Evolutionary conservation across 208 protist species (phyloP).

Genomic region (Wallacemonas sp.): DNA sequence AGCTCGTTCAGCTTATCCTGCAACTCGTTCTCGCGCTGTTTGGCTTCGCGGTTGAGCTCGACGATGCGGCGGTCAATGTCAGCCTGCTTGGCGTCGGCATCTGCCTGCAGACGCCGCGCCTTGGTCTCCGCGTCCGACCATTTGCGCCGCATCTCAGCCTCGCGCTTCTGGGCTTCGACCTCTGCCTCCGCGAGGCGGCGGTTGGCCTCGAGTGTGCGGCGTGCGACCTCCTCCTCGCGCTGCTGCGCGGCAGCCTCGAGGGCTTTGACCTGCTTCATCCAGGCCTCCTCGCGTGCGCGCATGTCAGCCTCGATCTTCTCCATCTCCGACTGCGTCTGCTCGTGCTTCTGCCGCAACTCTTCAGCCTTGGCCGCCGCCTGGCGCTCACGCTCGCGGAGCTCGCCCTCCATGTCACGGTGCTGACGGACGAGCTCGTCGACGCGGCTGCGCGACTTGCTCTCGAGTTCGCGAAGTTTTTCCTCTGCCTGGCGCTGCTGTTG

Average conservation of each 20-base stretch:
- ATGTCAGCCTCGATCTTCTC: slow-evolving; percentile 28
- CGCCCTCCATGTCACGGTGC: slow-evolving; percentile 43
- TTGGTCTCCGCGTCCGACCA: slow-evolving; percentile 45
- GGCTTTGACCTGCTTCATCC: slow-evolving; percentile 32
- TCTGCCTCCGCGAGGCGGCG: slow-evolving; percentile 35
- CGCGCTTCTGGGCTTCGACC: slow-evolving; percentile 29
- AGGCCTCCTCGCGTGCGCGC: slow-evolving; percentile 44
- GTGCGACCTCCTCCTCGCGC: slow-evolving; percentile 42
- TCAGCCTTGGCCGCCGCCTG: slow-evolving; percentile 32
- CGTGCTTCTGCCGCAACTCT: slow-evolving; percentile 35
- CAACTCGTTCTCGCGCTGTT: slow-evolving; percentile 37
- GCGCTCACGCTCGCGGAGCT: slow-evolving; percentile 48
- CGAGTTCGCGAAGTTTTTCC: slow-evolving; percentile 38
- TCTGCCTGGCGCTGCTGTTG: slow-evolving; percentile 45
- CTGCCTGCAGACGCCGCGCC: slow-evolving; percentile 37
- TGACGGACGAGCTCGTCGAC: slow-evolving; percentile 53
- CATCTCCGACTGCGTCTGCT: slow-evolving; percentile 40
- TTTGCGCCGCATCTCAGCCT: slow-evolving; percentile 48
- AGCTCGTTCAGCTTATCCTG: slow-evolving; percentile 38
- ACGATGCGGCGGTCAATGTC: slow-evolving; percentile 52
- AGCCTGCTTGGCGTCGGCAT: slow-evolving; percentile 46
- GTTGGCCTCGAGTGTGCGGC: slow-evolving; percentile 36
- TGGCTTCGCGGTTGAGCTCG: slow-evolving; percentile 37
- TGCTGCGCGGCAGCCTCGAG: slow-evolving; percentile 36
- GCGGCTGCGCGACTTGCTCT: slow-evolving; percentile 35